Conservation (phyloP, 1,139 yeast genomes). For the Scheffersomyces lignicola region DNA sequence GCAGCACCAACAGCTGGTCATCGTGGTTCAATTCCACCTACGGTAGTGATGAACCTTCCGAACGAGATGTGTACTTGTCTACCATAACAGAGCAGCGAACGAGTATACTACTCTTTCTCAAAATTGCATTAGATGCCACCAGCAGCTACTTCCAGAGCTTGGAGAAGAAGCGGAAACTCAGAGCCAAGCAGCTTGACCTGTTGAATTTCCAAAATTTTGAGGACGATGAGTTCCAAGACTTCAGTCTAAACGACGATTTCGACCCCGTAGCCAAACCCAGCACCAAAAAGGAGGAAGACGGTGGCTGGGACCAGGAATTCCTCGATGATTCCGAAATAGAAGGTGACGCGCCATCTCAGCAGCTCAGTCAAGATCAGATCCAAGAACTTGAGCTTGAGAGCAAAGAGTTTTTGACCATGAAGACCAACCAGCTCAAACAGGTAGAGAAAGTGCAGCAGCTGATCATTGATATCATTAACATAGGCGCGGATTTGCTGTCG, state of each 20-base stretch:
- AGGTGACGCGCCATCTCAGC: constrained; percentile 16
- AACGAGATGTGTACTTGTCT: constrained; percentile 24
- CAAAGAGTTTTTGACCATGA: constrained; percentile 58
- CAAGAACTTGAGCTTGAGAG: constrained; percentile 74
- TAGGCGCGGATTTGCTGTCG: constrained; percentile 75
- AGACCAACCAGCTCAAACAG: constrained; percentile 66
- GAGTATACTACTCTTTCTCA: constrained; percentile 41
- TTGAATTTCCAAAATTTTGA: constrained; percentile 45
- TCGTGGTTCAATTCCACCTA: constrained; percentile 28
- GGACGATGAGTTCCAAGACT: constrained; percentile 20
- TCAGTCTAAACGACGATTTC: constrained; percentile 16
- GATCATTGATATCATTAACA: constrained; percentile 73
- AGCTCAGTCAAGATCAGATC: constrained; percentile 58
- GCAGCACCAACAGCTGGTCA: constrained; percentile 12
- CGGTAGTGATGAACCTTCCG: constrained; percentile 31
- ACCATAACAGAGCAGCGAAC: constrained; percentile 33
- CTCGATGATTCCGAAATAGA: constrained; percentile 6
- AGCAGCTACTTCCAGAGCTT: constrained; percentile 39
- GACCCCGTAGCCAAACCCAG: constrained; percentile 3
- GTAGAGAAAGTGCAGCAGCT: constrained; percentile 74
- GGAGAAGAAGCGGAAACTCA: constrained; percentile 40
- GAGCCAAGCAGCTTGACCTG: constrained; percentile 43
- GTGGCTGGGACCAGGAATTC: constrained; percentile 6
- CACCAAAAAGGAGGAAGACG: constrained; percentile 4
- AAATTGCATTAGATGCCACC: constrained; percentile 32